These are phyloP conservation scores for Penicillium turbatum DNA, from an alignment of 495 filamentous ascomycete species.

Conservation along the genomic window DNA sequence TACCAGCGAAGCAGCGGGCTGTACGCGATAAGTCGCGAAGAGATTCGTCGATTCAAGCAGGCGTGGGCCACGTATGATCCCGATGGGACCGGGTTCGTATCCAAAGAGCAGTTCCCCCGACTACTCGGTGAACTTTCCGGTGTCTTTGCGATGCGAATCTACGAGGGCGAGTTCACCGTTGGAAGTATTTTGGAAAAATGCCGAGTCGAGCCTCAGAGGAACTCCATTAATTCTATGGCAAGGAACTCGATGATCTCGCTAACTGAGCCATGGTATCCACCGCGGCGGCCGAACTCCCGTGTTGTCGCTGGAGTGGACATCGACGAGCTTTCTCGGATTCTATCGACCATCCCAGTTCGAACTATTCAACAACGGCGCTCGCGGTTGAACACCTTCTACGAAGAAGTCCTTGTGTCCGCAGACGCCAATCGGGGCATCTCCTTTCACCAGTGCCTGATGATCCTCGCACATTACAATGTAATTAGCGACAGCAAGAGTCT, in stretches of 20 bases:
- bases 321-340: constrained; percentile 63
- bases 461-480: constrained; percentile 96
- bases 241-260: constrained; percentile 1
- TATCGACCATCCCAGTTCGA: constrained; percentile 70
- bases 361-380: constrained; percentile 68
- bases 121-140: constrained; percentile 88
- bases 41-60: constrained; percentile 95
- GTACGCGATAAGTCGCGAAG: constrained; percentile 80
- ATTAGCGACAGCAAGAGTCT: constrained; percentile 97
- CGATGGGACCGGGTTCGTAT: constrained; percentile 83
- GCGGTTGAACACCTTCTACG: constrained; percentile 87
- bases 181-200: constrained; percentile 77
- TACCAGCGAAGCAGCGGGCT: constrained; percentile 84
- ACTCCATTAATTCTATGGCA: constrained; percentile 2
- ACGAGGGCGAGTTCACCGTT: constrained; percentile 84
- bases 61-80: constrained; percentile 96
- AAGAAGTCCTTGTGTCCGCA: constrained; percentile 92
- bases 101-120: constrained; percentile 86
- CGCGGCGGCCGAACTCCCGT: constrained; percentile 28
- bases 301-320: constrained; percentile 74
- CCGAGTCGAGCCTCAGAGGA: constrained; percentile 46
- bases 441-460: constrained; percentile 94
- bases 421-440: constrained; percentile 83
- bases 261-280: constrained; percentile 15
- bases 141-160: constrained; percentile 96